phyloP scores from a whole-genome alignment of 225 moss, liverwort and hornwort genomes.

The Marchantia polymorpha region DNA sequence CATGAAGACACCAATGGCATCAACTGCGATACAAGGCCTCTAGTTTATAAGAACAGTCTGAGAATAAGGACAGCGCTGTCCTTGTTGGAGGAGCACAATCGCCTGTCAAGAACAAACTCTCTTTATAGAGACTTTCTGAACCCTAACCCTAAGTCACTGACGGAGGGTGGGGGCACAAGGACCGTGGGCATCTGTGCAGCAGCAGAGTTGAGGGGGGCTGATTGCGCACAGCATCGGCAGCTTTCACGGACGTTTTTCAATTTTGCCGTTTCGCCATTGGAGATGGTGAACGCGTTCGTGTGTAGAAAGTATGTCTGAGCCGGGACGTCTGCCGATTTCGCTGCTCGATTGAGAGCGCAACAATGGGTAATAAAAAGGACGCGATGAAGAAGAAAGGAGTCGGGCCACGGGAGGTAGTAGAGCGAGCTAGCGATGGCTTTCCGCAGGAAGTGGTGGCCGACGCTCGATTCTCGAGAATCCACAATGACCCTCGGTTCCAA shows the following conservation, averaged over 20 bases:
- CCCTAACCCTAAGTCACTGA: constrained; percentile 7
- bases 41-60: neutral
- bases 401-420: constrained; percentile 22
- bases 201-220: neutral
- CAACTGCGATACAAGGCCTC: neutral
- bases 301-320: too few species aligned
- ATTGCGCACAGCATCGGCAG: neutral
- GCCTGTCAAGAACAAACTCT: neutral
- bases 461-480: constrained; percentile 70
- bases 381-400: constrained; percentile 6
- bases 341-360: neutral
- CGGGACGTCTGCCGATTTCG: neutral
- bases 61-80: neutral
- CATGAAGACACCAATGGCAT: neutral
- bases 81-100: neutral
- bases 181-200: neutral
- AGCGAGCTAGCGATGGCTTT: constrained; percentile 33
- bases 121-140: neutral
- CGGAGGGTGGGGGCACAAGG: neutral
- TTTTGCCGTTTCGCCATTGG: too few species aligned
- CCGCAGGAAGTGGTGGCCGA: constrained; percentile 48
- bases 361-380: constrained; percentile 26
- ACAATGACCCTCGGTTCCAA: constrained; percentile 85
- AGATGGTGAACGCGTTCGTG: too few species aligned
- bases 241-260: neutral